Conservation (phyloP, 1,139 yeast genomes). For the Torulaspora globosa region DNA sequence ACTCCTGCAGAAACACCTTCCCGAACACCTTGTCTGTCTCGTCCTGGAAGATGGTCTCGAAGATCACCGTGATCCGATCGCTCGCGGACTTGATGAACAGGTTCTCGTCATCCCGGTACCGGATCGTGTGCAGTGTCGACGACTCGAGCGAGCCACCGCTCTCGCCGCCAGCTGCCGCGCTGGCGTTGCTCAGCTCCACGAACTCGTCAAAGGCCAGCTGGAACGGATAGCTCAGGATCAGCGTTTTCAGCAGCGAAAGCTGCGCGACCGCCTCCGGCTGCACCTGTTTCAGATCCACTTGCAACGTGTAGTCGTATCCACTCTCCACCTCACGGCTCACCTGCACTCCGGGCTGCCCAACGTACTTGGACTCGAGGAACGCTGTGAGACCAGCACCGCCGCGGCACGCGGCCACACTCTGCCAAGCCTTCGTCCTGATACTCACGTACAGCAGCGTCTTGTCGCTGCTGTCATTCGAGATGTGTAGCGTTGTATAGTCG, state of each 20-base stretch:
- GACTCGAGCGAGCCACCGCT: conserved; percentile 37
- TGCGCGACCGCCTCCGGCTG: conserved; percentile 44
- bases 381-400: conserved; percentile 22
- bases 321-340: conserved; percentile 49
- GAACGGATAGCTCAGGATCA: conserved; percentile 90
- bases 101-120: conserved; percentile 90
- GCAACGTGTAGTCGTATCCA: conserved; percentile 79
- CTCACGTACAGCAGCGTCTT: conserved; percentile 27
- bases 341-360: conserved; percentile 21
- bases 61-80: conserved; percentile 94
- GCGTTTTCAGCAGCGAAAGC: conserved; percentile 73
- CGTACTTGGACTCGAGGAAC: conserved; percentile 25
- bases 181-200: conserved; percentile 56
- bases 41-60: conserved; percentile 90
- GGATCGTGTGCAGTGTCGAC: conserved; percentile 62
- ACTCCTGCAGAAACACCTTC: conserved; percentile 92
- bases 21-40: conserved; percentile 96
- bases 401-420: conserved; percentile 24
- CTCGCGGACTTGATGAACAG: conserved; percentile 88
- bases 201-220: conserved; percentile 79
- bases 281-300: conserved; percentile 56
- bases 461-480: conserved; percentile 58
- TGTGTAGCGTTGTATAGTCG: conserved; percentile 90
- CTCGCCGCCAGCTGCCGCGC: conserved; percentile 32
- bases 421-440: conserved; percentile 49